Base-by-base conservation (phyloP, 2,329 filamentous ascomycete genomes). In the Spiromastix sp. region DNA sequence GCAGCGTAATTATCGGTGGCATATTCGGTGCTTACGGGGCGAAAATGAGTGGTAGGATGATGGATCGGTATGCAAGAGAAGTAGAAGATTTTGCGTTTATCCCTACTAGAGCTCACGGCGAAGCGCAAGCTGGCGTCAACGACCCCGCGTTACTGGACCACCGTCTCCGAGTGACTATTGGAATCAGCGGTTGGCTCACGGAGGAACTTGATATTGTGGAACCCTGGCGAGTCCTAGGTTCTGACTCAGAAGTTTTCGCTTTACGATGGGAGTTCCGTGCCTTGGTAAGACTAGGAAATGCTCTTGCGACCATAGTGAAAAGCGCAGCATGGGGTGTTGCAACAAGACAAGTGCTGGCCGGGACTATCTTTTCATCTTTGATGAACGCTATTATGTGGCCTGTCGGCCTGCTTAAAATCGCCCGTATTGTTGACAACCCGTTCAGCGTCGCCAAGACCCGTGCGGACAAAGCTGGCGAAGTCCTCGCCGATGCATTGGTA, bases 11-110 rank as follows among this genome's bases (percentile, higher is more conserved):
- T 27, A 80, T 94, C 19, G 89, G 87, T 11, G 77, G 81, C 24
- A 64, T 96, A 25, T 95, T 96, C 51, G 91, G 91, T 6, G 84
- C 91, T n/a, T 94, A 93, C 52, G 83, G 83, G 28, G 78, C 80
- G 1, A 75, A 79, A 22, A 87, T 93, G 70, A 83, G 82, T 0
- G 77, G 79, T 34, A 80, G 86, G 55, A 85, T 87, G 69, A 82
- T 95, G 70, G 85, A 94, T 44, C 70, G 79, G n/a, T 93, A 93
- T 54, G 74, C 81, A 8, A 78, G 77, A 46, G 85, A 94, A 44
- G 79, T 96, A 11, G 77, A 85, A 48, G 87, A 96, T 51, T 93
- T 95, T 57, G 85, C 77, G 1, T 84, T 96, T 48, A 60, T 94
- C 8, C 20, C 33, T 8, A 12, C 24, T 15, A 19, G 12, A 27